Conservation (phyloP, 768 basidiomycete species). For the Steccherinum ochraceum region DNA sequence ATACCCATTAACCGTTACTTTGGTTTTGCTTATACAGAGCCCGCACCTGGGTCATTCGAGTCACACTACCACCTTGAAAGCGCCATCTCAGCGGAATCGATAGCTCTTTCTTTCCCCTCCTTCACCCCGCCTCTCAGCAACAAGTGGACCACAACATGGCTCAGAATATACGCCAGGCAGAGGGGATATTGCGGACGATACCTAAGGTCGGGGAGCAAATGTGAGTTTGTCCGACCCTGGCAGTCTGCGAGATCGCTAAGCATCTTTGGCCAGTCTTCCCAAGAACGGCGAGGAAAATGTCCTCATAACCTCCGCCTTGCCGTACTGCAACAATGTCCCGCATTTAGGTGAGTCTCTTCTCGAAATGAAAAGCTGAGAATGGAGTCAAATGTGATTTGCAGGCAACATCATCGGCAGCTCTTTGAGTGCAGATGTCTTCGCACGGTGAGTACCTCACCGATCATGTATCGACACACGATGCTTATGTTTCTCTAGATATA, state of each 20-base stretch:
- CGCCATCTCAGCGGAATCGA: neutral
- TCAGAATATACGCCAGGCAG: constrained; percentile 35
- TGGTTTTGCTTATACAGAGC: neutral
- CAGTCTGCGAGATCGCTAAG: neutral
- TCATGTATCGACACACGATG: neutral
- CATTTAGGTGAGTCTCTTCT: constrained; percentile 65
- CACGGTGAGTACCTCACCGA: constrained; percentile 57
- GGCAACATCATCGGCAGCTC: constrained; percentile 95
- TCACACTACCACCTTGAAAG: neutral
- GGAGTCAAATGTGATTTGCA: constrained; percentile 15
- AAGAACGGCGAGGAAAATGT: constrained; percentile 84
- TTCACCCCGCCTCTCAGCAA: neutral
- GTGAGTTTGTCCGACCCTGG: constrained; percentile 21
- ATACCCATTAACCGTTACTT: no score
- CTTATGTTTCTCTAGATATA: constrained; percentile 8
- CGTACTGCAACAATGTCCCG: constrained; percentile 96
- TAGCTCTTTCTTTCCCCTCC: neutral
- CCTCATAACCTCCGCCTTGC: constrained; percentile 90
- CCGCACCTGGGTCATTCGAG: neutral
- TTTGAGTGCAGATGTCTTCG: constrained; percentile 95
- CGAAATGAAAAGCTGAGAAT: constrained; percentile 8
- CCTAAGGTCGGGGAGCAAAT: constrained; percentile 37
- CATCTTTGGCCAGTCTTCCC: constrained; percentile 46
- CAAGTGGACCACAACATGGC: constrained; percentile 17
- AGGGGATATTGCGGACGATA: constrained; percentile 36